Percentiles rank a stretch among this genome's conserved stretches.
phyloP scores from a whole-genome alignment of 257 asterid species.

The Solanum tacnaense region DNA sequence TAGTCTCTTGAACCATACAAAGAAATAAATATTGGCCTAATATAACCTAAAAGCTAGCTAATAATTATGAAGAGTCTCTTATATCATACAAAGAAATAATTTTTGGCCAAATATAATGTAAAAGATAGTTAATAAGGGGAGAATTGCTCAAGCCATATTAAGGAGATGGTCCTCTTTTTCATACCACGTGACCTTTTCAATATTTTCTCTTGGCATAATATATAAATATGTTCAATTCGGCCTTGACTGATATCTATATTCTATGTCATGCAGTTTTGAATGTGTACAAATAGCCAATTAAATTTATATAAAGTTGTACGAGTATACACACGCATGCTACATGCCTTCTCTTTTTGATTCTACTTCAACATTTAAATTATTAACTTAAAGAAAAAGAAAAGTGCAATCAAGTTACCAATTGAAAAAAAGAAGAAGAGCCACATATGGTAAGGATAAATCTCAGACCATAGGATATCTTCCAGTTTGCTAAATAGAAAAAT shows the following conservation, averaged over 20 bases:
- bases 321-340: neutral
- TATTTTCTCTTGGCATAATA: neutral
- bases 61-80: too few species aligned
- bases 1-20: too few species aligned
- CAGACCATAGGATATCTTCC: neutral
- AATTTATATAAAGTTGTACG: too few species aligned
- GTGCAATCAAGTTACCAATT: neutral
- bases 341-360: neutral
- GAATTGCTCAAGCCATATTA: neutral
- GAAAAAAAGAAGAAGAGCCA: neutral
- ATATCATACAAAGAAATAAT: too few species aligned
- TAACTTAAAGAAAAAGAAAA: neutral
- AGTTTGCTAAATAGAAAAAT: neutral
- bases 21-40: too few species aligned
- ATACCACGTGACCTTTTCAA: neutral
- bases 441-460: neutral
- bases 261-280: neutral
- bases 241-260: too few species aligned
- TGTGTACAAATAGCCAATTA: too few species aligned
- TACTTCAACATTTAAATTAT: neutral
- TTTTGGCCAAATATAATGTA: neutral
- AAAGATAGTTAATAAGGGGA: neutral
- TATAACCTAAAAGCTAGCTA: too few species aligned
- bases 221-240: too few species aligned
- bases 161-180: neutral